Base-by-base conservation (phyloP, 805 yeast genomes). In the Wickerhamiella cacticola region DNA sequence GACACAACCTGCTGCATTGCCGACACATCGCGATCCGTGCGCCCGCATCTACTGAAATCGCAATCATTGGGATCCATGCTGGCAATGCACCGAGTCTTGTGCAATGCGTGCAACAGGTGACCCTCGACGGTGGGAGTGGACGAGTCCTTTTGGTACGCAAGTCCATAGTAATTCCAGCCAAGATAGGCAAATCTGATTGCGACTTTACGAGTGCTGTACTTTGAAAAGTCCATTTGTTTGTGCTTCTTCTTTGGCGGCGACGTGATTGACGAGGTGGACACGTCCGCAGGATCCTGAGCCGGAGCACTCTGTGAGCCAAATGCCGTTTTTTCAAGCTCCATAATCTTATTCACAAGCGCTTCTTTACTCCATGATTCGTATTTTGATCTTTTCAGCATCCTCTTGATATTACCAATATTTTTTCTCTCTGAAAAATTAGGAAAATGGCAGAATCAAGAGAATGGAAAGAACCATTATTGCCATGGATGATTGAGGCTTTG, bases 11-110 rank as follows among this genome's bases (percentile, higher is more conserved):
- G 98, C 54, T 85, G 83, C 80, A 92, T 76, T 0, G 98, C 98
- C 67, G 95, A 84, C 12, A 89, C 97, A n/a, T 96, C 97, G 55
- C 76, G 78, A 59, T 89, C 97, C 0, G 97, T 89, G 58, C 97
- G 71, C 0, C 97, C 97, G 66, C 97, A 92, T 53, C 96, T 69
- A 55, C 94, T 82, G 62, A 88, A 87, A 12, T 74, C 71, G 59
- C 80, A 83, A 1, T 76, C 78, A 6, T 67, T 67, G 0, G 86
- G 80, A 18, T 75, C 79, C 19, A 72, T 56, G 1, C 76, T 68
- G 1, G 63, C 58, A 9, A 92, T 77, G 51, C 92, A 62, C 53
- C 73, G 78, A 24, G 89, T 77, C 52, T 71, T 75, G 42, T 70
- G 66, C 63, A 92, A 62, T 0, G 94, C 95, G 35, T 80, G 73